Conservation (phyloP, 768 basidiomycete genomes). For the Polyporus arcularius region DNA sequence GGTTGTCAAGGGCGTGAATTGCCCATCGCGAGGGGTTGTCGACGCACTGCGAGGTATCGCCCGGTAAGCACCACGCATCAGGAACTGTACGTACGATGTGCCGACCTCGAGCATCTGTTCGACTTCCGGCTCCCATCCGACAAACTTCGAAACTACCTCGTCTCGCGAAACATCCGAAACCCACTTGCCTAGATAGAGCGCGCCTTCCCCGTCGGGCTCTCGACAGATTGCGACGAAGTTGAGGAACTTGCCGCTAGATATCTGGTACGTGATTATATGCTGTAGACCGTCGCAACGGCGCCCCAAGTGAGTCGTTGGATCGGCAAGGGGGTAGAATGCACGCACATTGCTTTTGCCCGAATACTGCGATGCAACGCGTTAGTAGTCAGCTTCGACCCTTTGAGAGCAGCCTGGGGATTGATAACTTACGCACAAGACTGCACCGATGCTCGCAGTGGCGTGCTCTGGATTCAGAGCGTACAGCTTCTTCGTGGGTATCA, state of each 20-base stretch:
- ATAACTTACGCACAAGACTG: conserved; percentile 5
- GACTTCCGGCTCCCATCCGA: conserved; percentile 24
- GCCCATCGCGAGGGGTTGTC: conserved; percentile 19
- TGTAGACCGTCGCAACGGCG: neutral
- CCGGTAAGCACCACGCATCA: neutral
- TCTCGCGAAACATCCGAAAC: conserved; percentile 18
- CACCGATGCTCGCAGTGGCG: conserved; percentile 2
- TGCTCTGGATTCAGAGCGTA: conserved; percentile 9
- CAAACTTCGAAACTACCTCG: conserved; percentile 18
- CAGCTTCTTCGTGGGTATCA: conserved; percentile 21
- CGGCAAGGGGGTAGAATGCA: neutral
- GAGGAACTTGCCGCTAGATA: conserved; percentile 18
- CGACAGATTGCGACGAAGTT: conserved; percentile 19
- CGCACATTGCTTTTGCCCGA: conserved; percentile 7
- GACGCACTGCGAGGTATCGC: conserved; percentile 12
- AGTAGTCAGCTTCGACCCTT: neutral
- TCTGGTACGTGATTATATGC: conserved; percentile 23
- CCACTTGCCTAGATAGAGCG: conserved; percentile 18
- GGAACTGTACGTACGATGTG: neutral
- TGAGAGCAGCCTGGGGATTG: neutral
- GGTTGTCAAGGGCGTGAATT: conserved; percentile 24
- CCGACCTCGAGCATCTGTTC: conserved; percentile 20
- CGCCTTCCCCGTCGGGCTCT: conserved; percentile 15
- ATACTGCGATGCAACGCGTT: neutral
- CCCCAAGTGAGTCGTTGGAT: too few species aligned